Evolutionary conservation across 2,329 filamentous ascomycete species (phyloP).

Genomic region (Aureobasidium sp.): DNA sequence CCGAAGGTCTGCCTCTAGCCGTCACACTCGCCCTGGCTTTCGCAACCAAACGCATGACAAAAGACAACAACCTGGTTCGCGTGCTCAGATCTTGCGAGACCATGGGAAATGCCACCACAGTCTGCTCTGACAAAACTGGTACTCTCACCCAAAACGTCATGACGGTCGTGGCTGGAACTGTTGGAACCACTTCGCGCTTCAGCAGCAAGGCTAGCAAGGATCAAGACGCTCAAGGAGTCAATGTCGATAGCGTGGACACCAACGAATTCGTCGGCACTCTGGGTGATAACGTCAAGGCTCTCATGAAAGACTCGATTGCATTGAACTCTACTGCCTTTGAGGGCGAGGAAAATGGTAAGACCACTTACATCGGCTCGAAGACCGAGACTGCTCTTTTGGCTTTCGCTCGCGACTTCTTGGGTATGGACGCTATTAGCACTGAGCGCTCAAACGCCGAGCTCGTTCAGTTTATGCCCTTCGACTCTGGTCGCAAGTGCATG

Average conservation of each 20-base stretch:
- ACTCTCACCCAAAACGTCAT: conserved; percentile 68
- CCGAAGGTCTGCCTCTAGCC: conserved; percentile 57
- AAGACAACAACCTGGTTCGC: conserved; percentile 63
- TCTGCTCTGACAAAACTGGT: conserved; percentile 74
- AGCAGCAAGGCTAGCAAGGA: conserved; percentile 26
- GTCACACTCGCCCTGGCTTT: conserved; percentile 62
- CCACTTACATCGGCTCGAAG: conserved; percentile 63
- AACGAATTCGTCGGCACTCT: conserved; percentile 48
- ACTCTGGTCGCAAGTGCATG: conserved; percentile 62
- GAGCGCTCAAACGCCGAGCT: conserved; percentile 56
- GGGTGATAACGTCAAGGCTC: conserved; percentile 43
- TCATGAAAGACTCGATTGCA: conserved; percentile 56
- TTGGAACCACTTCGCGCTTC: conserved; percentile 53
- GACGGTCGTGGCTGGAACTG: conserved; percentile 65
- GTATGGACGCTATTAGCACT: conserved; percentile 52
- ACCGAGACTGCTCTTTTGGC: conserved; percentile 68
- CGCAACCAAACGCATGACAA: conserved; percentile 59
- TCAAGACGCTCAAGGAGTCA: conserved; percentile 8
- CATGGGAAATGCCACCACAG: conserved; percentile 64
- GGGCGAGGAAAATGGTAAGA: conserved; percentile 51
- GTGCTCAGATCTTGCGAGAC: conserved; percentile 60
- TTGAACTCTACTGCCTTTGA: conserved; percentile 66
- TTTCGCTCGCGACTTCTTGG: conserved; percentile 59
- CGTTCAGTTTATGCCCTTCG: conserved; percentile 51
- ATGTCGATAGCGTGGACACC: conserved; percentile 41